Percentiles rank a stretch among this genome's conserved stretches.
Evolutionary conservation across 768 basidiomycete genomes (phyloP).

Genomic region (Rubroboletus pulcherrimus): DNA sequence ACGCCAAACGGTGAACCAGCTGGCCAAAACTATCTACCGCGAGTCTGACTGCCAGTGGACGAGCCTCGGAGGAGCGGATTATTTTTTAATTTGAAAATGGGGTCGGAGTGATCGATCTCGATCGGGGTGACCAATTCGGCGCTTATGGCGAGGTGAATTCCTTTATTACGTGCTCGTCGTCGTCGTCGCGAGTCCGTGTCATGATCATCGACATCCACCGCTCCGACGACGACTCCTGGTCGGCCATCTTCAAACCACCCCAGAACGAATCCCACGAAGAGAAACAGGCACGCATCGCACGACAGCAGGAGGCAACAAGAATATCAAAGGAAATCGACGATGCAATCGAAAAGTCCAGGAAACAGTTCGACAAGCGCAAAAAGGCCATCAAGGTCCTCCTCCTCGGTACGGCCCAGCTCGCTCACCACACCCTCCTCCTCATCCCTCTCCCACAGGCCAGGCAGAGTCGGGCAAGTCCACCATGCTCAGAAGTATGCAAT

Average conservation of each 20-base stretch:
- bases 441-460: slow-evolving; percentile 16
- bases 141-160: neutral
- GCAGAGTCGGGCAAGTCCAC: slow-evolving; percentile 33
- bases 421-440: accelerated
- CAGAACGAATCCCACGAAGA: slow-evolving; percentile 9
- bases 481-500: slow-evolving; percentile 25
- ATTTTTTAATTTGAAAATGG: too few species aligned
- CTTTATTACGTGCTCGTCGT: neutral
- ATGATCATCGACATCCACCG: slow-evolving; percentile 6
- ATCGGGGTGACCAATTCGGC: neutral
- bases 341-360: slow-evolving; percentile 23
- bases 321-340: slow-evolving; percentile 30
- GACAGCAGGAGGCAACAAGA: slow-evolving; percentile 22
- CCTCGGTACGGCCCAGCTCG: slow-evolving; percentile 13
- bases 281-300: slow-evolving; percentile 1
- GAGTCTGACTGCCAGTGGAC: too few species aligned
- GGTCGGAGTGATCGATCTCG: too few species aligned
- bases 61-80: too few species aligned
- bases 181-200: neutral
- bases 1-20: too few species aligned
- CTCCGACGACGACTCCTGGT: slow-evolving; percentile 20
- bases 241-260: slow-evolving; percentile 20
- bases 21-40: too few species aligned
- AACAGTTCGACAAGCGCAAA: slow-evolving; percentile 23
- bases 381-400: slow-evolving; percentile 28